phyloP scores from a whole-genome alignment of 2,329 filamentous ascomycete species.

The Grosmannia huntii region DNA sequence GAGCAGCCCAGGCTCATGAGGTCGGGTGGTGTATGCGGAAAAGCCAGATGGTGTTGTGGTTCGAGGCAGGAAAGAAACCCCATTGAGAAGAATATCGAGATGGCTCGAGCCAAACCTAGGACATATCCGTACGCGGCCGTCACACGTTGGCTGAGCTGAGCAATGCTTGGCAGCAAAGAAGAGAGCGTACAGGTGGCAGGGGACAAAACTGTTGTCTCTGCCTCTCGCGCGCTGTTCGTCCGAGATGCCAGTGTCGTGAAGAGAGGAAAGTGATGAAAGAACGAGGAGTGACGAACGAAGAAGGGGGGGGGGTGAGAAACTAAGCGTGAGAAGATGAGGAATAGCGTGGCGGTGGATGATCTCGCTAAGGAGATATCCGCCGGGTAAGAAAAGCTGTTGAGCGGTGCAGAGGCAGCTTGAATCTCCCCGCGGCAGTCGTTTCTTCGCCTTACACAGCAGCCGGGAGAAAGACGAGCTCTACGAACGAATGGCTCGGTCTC shows the following conservation, averaged over 20 bases:
- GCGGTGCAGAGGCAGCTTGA: background rate
- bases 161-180: background rate
- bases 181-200: background rate
- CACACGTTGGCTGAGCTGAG: background rate
- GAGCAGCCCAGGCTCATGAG: conserved; percentile 37
- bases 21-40: conserved; percentile 42
- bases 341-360: conserved; percentile 2
- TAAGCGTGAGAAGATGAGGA: background rate
- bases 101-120: conserved; percentile 3
- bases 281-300: background rate
- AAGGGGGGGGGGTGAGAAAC: background rate
- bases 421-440: background rate
- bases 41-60: conserved; percentile 34
- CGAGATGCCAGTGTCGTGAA: background rate
- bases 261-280: background rate
- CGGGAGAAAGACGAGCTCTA: background rate
- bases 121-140: conserved; percentile 3
- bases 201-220: background rate
- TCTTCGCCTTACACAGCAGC: background rate
- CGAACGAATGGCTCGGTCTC: background rate
- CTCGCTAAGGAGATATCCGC: conserved; percentile 9
- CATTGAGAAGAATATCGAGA: conserved; percentile 32
- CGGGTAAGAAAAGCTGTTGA: conserved; percentile 9
- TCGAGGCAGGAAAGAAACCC: conserved; percentile 39
- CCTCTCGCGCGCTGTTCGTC: background rate